Evolutionary conservation across 805 yeast species (phyloP).

Genomic region (Starmerella stellata): DNA sequence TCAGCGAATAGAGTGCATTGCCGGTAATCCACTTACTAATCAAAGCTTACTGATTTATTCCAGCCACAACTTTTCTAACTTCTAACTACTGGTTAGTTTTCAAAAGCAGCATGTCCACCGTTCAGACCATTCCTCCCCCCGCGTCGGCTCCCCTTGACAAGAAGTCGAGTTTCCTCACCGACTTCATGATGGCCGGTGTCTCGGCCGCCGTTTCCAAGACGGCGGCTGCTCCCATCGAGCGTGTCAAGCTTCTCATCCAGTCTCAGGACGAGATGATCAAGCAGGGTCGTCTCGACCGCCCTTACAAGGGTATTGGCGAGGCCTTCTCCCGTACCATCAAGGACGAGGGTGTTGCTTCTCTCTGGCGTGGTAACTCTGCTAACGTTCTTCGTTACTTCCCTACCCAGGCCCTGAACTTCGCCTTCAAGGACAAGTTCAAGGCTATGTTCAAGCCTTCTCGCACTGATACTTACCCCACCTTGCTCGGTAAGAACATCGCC

Average conservation of each 20-base stretch:
- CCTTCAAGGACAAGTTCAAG: constrained; percentile 88
- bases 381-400: constrained; percentile 96
- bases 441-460: constrained; percentile 82
- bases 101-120: not conserved
- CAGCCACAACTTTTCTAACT: not conserved
- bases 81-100: too few relatives aligned
- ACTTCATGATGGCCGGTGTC: constrained; percentile 92
- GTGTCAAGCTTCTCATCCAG: constrained; percentile 85
- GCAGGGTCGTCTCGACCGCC: constrained; percentile 77
- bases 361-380: constrained; percentile 99
- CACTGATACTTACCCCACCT: constrained; percentile 65
- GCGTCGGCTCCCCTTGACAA: constrained; percentile 3
- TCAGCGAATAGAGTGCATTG: not conserved
- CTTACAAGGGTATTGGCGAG: constrained; percentile 72
- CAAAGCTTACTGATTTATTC: not conserved
- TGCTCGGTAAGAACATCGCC: constrained; percentile 91
- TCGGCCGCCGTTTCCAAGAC: constrained; percentile 94
- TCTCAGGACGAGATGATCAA: constrained; percentile 92
- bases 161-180: constrained; percentile 25
- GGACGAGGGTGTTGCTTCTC: constrained; percentile 71
- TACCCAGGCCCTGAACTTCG: constrained; percentile 91
- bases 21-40: not conserved
- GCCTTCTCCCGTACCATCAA: constrained; percentile 84
- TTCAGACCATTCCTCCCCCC: not conserved
- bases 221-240: constrained; percentile 87